These are phyloP conservation scores for Arxiozyma heterogenica DNA, from an alignment of 1,139 yeast genomes.

Conservation along the genomic window DNA sequence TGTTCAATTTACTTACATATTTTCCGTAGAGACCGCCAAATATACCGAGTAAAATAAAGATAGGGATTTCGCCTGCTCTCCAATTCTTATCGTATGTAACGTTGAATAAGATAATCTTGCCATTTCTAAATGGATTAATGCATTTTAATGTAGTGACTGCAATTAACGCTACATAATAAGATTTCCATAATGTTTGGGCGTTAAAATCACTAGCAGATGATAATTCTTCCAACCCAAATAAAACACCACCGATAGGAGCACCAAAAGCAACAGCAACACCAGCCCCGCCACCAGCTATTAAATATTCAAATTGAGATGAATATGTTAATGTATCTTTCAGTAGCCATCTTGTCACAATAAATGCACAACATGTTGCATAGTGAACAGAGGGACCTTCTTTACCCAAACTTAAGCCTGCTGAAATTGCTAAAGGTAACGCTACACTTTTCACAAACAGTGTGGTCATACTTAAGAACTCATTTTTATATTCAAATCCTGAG, in stretches of 20 bases:
- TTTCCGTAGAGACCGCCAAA: slow-evolving; percentile 93
- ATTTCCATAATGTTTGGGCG: slow-evolving; percentile 76
- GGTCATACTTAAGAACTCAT: slow-evolving; percentile 65
- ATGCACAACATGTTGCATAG: slow-evolving; percentile 63
- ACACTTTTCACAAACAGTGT: slow-evolving; percentile 69
- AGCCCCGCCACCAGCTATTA: slow-evolving; percentile 84
- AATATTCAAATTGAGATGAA: slow-evolving; percentile 38
- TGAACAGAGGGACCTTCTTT: slow-evolving; percentile 93
- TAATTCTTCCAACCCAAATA: slow-evolving; percentile 65
- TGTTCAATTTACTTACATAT: slow-evolving; percentile 67
- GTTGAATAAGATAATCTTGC: slow-evolving; percentile 86
- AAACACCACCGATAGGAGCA: slow-evolving; percentile 90
- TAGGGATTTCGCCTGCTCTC: slow-evolving; percentile 79
- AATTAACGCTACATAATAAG: slow-evolving; percentile 81
- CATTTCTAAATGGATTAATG: slow-evolving; percentile 86
- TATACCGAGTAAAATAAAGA: slow-evolving; percentile 68
- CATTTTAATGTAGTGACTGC: slow-evolving; percentile 73
- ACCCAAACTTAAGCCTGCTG: slow-evolving; percentile 85
- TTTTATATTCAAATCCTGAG: slow-evolving; percentile 70
- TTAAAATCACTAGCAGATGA: slow-evolving; percentile 43
- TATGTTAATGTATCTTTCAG: slow-evolving; percentile 38
- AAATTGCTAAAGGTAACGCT: slow-evolving; percentile 77
- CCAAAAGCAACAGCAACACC: slow-evolving; percentile 93
- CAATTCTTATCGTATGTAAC: slow-evolving; percentile 79
- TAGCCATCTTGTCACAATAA: slow-evolving; percentile 34